phyloP scores from a whole-genome alignment of 1,284 basidiomycete species.

The Fomitopsis schrenkii region DNA sequence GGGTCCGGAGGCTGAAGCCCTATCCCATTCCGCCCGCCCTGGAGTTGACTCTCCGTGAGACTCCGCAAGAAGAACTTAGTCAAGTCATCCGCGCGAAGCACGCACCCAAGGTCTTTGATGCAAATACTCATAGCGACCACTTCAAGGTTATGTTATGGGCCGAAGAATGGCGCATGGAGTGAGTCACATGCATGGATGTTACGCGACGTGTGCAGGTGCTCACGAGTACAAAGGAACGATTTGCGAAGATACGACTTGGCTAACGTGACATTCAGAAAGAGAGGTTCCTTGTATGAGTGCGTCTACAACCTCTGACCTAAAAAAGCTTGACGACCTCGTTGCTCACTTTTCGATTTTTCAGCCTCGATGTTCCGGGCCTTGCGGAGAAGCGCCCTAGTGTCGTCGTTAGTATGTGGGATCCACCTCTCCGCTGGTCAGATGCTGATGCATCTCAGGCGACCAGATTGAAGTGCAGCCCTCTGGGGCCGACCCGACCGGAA shows the following conservation, averaged over 20 bases:
- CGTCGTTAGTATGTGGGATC: conserved; percentile 41
- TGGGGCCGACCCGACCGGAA: conserved; percentile 29
- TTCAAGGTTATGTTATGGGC: conserved; percentile 54
- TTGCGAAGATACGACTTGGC: conserved; percentile 53
- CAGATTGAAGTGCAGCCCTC: conserved; percentile 47
- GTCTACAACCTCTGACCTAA: not conserved
- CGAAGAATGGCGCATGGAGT: conserved; percentile 58
- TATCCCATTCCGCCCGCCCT: conserved; percentile 3
- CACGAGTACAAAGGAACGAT: conserved; percentile 38
- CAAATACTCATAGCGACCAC: conserved; percentile 38
- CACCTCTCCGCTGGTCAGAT: not conserved
- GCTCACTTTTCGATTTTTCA: conserved; percentile 17
- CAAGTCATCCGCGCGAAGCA: conserved; percentile 17
- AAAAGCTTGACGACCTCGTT: not conserved
- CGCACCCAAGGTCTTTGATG: conserved; percentile 38
- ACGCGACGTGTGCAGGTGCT: not conserved
- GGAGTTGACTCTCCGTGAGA: conserved; percentile 6
- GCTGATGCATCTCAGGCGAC: conserved; percentile 37
- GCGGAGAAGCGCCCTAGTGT: conserved; percentile 66
- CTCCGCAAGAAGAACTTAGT: conserved; percentile 8
- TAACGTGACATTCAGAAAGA: conserved; percentile 31
- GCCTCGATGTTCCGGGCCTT: conserved; percentile 54
- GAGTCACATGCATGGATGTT: conserved; percentile 20
- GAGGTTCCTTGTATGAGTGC: conserved; percentile 37
- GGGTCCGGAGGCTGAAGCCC: conserved; percentile 10